Evolutionary conservation across 768 basidiomycete species (phyloP).

Genomic region (Suillus subluteus): DNA sequence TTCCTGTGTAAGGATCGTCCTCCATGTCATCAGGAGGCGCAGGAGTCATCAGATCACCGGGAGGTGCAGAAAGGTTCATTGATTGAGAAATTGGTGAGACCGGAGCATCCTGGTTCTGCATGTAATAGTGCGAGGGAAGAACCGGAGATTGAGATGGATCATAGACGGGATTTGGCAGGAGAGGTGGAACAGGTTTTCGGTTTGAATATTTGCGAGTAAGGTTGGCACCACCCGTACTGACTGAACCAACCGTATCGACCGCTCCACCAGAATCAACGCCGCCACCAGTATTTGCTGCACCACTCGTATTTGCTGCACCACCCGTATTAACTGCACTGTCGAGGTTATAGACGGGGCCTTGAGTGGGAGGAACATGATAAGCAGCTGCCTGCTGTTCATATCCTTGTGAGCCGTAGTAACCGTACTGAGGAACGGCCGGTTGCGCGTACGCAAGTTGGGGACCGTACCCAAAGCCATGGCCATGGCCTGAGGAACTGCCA

Average conservation of each 20-base stretch:
- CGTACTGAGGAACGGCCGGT: conserved; percentile 17
- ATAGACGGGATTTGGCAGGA: conserved; percentile 24
- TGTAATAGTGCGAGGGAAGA: conserved; percentile 25
- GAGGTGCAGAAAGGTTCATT: background rate
- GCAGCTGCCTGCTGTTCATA: conserved; percentile 23
- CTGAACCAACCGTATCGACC: conserved; percentile 14
- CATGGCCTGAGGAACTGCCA: conserved; percentile 29
- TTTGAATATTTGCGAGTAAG: conserved; percentile 38
- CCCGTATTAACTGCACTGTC: conserved; percentile 12
- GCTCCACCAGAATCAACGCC: conserved; percentile 8
- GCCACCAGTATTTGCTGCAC: conserved; percentile 20
- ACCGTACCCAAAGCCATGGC: conserved; percentile 24
- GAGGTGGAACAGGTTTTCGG: conserved; percentile 37
- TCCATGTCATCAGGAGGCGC: conserved; percentile 13
- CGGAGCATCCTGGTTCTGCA: conserved; percentile 10
- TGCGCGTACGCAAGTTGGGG: conserved; percentile 24
- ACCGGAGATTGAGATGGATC: conserved; percentile 28
- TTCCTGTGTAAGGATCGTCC: conserved; percentile 11
- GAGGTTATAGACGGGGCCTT: conserved; percentile 19
- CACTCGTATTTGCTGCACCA: conserved; percentile 23
- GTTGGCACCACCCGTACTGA: conserved; percentile 29
- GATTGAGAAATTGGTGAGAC: conserved; percentile 7
- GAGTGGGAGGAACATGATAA: conserved; percentile 12
- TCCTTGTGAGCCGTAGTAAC: conserved; percentile 21
- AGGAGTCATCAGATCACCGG: background rate